Evolutionary conservation across 306 rosid genomes (phyloP).

Genomic region (Pyrus betulifolia): DNA sequence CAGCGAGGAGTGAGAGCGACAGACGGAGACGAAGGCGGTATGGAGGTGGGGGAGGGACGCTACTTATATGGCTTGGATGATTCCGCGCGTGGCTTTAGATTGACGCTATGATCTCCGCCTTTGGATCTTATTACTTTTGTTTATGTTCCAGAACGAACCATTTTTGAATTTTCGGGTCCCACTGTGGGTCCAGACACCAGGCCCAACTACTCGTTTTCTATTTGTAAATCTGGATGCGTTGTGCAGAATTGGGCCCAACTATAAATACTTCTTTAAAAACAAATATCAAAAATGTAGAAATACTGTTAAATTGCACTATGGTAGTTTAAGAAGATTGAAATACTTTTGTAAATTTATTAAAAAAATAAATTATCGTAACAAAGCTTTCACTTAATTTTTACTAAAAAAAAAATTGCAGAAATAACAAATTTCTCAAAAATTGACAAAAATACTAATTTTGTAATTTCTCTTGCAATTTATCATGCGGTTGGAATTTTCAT

Average conservation of each 20-base stretch:
- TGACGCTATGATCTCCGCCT: slow-evolving; percentile 17
- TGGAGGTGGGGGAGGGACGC: background rate
- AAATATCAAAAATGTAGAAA: no score
- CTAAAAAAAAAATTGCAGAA: no score
- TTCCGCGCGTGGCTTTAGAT: slow-evolving; percentile 16
- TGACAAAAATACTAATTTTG: no score
- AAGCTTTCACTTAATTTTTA: no score
- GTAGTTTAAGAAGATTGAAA: accelerated
- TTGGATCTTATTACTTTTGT: background rate
- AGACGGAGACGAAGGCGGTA: background rate
- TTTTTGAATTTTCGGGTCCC: background rate
- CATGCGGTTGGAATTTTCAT: no score
- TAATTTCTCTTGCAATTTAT: no score
- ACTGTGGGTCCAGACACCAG: background rate
- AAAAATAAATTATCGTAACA: no score
- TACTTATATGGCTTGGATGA: background rate
- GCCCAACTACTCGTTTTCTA: background rate
- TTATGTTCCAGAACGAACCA: background rate
- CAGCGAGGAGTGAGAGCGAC: background rate
- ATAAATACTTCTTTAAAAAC: no score
- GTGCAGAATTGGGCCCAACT: background rate
- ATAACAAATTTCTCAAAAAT: no score
- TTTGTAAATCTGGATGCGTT: background rate
- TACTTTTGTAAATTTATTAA: no score
- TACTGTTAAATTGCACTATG: no score